phyloP scores from a whole-genome alignment of 345 rosid species.

The Acer saccharum region DNA sequence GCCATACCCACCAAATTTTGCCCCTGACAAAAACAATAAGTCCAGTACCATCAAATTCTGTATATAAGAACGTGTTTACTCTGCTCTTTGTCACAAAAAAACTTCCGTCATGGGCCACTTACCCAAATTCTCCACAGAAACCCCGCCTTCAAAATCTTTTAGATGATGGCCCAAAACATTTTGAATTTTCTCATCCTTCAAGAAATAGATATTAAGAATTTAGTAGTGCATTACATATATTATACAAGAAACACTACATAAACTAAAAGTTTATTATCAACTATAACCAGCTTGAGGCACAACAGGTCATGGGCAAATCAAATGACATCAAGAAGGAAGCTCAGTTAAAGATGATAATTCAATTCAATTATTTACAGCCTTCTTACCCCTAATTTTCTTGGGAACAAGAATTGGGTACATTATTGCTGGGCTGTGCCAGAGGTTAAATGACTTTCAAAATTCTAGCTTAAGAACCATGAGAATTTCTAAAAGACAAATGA shows the following conservation, averaged over 20 bases:
- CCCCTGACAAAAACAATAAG: constrained; percentile 52
- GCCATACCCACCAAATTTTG: constrained; percentile 62
- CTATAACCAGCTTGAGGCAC: not conserved
- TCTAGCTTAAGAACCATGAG: not conserved
- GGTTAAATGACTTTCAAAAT: constrained; percentile 4
- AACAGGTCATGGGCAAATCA: not conserved
- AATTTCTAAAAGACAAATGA: not conserved
- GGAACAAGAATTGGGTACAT: not conserved
- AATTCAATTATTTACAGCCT: not conserved
- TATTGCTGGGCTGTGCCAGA: not conserved
- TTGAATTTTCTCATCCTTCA: constrained; percentile 73
- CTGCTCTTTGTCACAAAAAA: not conserved
- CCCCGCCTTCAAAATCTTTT: constrained; percentile 51
- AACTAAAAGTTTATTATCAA: not conserved
- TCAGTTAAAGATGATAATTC: not conserved
- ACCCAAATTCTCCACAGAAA: constrained; percentile 58
- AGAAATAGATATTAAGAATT: constrained; percentile 27
- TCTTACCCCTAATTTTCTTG: constrained; percentile 5
- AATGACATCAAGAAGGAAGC: not conserved
- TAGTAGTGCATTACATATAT: constrained; percentile 17
- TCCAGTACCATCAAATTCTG: constrained; percentile 18
- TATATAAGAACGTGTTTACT: not conserved
- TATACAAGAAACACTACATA: constrained; percentile 7
- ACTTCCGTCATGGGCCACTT: constrained; percentile 34
- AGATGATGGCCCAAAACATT: constrained; percentile 68